phyloP scores from a whole-genome alignment of 2,329 filamentous ascomycete genomes.

The Basipetospora chlamydospora region DNA sequence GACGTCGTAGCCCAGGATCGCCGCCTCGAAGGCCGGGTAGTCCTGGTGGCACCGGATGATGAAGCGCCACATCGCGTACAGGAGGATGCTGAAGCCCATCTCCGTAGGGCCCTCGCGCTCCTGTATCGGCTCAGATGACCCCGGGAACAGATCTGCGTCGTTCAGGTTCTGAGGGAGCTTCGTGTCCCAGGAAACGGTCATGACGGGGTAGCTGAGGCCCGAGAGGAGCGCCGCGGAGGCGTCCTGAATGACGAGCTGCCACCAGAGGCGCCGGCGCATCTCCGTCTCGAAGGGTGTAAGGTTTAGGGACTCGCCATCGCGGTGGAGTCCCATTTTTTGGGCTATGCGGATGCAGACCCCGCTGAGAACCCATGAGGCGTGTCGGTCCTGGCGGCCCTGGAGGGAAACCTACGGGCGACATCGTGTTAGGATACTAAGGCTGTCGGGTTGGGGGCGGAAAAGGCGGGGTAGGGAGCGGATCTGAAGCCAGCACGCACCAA shows the following conservation, averaged over 20 bases:
- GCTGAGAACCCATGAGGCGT: slow-evolving; percentile 45
- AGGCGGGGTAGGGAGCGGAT: too few species aligned
- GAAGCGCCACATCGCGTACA: slow-evolving; percentile 34
- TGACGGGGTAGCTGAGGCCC: slow-evolving; percentile 36
- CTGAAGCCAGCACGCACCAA: slow-evolving; percentile 24
- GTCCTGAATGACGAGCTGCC: slow-evolving; percentile 46
- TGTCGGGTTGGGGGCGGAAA: background rate
- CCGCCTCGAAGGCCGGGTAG: slow-evolving; percentile 31
- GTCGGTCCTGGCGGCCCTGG: slow-evolving; percentile 41
- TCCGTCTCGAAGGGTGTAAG: slow-evolving; percentile 50
- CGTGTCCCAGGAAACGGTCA: slow-evolving; percentile 40
- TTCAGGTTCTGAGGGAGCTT: slow-evolving; percentile 42
- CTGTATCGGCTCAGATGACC: slow-evolving; percentile 33
- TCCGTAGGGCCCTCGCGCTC: slow-evolving; percentile 43
- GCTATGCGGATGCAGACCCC: slow-evolving; percentile 48
- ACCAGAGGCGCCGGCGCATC: slow-evolving; percentile 54
- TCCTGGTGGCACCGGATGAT: slow-evolving; percentile 24
- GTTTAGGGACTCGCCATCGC: slow-evolving; percentile 41
- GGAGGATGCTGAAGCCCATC: slow-evolving; percentile 41
- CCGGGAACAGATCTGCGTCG: slow-evolving; percentile 41
- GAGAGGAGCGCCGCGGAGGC: slow-evolving; percentile 41
- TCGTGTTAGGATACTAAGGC: too few species aligned
- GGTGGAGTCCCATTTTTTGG: slow-evolving; percentile 52
- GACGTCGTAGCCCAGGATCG: slow-evolving; percentile 30
- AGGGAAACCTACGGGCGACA: slow-evolving; percentile 43